Evolutionary conservation across 768 basidiomycete genomes (phyloP).

Genomic region (Termitomyces sp.): DNA sequence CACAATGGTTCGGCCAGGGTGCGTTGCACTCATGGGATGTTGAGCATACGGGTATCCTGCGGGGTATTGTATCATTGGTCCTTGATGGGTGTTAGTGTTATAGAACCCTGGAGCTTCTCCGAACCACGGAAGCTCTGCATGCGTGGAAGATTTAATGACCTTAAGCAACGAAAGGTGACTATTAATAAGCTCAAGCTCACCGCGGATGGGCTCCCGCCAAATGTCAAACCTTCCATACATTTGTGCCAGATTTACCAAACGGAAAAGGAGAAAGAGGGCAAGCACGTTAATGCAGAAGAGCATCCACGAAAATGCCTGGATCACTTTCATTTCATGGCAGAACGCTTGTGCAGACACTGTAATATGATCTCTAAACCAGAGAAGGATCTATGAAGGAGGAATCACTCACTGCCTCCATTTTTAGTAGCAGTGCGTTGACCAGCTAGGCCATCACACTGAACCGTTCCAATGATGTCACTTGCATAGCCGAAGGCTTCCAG

Average conservation of each 20-base stretch:
- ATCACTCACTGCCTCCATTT: slow-evolving; percentile 46
- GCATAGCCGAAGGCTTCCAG: not conserved
- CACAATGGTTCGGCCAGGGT: slow-evolving; percentile 57
- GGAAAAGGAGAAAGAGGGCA: slow-evolving; percentile 51
- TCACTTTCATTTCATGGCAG: slow-evolving; percentile 77
- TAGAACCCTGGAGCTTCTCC: slow-evolving; percentile 65
- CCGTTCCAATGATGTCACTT: slow-evolving; percentile 65
- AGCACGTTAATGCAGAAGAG: slow-evolving; percentile 44
- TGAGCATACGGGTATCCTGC: slow-evolving; percentile 24
- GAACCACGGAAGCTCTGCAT: slow-evolving; percentile 69
- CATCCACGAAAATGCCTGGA: slow-evolving; percentile 77
- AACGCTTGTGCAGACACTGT: slow-evolving; percentile 52
- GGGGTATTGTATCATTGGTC: slow-evolving; percentile 21
- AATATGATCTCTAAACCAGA: slow-evolving; percentile 3
- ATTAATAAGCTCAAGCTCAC: slow-evolving; percentile 21
- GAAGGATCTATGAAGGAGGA: not conserved
- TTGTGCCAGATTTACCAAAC: slow-evolving; percentile 52
- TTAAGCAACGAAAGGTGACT: not conserved
- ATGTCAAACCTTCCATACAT: slow-evolving; percentile 47
- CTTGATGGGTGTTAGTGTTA: slow-evolving; percentile 35
- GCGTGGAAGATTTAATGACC: not conserved
- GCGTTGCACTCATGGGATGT: slow-evolving; percentile 33
- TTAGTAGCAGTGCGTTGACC: slow-evolving; percentile 43
- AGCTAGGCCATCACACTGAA: slow-evolving; percentile 52
- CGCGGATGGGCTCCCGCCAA: slow-evolving; percentile 55